phyloP scores from a whole-genome alignment of 108 stramenopile species.

The Cyclotella sp. region DNA sequence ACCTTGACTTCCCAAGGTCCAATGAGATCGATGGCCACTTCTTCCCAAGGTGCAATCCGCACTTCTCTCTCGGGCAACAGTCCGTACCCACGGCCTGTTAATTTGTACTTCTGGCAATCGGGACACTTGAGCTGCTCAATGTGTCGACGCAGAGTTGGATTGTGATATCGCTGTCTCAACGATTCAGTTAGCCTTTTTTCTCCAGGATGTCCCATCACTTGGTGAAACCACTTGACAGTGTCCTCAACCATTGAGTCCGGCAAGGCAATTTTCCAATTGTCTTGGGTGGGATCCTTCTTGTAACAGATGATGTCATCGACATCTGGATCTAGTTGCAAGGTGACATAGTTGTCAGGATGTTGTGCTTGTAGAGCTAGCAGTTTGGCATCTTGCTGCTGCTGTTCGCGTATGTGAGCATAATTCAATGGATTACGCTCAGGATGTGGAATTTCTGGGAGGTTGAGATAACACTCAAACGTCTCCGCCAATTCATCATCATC shows the following conservation, averaged over 20 bases:
- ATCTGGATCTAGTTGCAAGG: not conserved
- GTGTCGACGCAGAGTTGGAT: not conserved
- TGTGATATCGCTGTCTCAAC: not conserved
- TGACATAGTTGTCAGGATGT: not conserved
- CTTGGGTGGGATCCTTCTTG: not conserved
- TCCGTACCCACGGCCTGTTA: slow-evolving; percentile 7
- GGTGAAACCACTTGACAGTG: not conserved
- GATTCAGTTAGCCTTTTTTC: not conserved
- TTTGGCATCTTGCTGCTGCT: not conserved
- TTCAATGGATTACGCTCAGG: slow-evolving; percentile 2
- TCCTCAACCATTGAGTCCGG: not conserved
- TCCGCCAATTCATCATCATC: slow-evolving; percentile 1
- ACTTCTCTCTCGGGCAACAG: slow-evolving; percentile 3
- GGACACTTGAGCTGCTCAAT: slow-evolving; percentile 4
- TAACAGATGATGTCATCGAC: slow-evolving; percentile 9
- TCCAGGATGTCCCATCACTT: slow-evolving; percentile 16
- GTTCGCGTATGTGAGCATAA: slow-evolving; percentile 6
- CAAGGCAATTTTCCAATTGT: slow-evolving; percentile 3
- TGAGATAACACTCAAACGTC: slow-evolving; percentile 1
- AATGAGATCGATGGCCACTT: slow-evolving; percentile 8
- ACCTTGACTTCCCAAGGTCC: slow-evolving; percentile 24
- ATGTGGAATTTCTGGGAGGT: not conserved
- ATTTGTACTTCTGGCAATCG: not conserved
- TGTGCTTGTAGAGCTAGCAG: slow-evolving; percentile 1
- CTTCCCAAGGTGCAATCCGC: not conserved